A percentile compares a stretch with the other conserved stretches of the same genome.
Conservation (phyloP, 2,329 filamentous ascomycete species). For the Lecanicillium sp. region DNA sequence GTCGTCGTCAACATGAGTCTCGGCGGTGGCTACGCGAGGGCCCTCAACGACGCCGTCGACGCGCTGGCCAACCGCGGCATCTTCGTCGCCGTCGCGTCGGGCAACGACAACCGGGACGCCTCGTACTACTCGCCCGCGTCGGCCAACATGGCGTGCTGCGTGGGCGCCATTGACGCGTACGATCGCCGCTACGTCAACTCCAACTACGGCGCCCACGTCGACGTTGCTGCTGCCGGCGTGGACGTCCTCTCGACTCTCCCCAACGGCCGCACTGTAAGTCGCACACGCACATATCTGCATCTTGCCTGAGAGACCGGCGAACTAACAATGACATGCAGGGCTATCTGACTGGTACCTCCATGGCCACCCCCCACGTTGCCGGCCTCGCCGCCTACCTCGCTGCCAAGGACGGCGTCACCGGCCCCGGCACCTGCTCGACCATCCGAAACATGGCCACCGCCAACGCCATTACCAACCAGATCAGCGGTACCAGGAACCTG, state of each 20-base stretch:
- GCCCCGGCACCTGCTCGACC: background rate
- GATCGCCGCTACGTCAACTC: conserved; percentile 40
- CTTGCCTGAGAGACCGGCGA: background rate
- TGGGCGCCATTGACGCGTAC: conserved; percentile 41
- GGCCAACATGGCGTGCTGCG: conserved; percentile 41
- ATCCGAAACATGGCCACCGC: background rate
- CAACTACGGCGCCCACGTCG: conserved; percentile 43
- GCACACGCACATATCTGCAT: background rate
- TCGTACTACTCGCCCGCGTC: conserved; percentile 41
- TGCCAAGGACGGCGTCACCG: conserved; percentile 5
- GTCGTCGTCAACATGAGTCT: conserved; percentile 47
- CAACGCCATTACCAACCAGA: background rate
- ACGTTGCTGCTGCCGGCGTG: conserved; percentile 45
- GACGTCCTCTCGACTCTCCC: conserved; percentile 39
- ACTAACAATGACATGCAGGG: background rate
- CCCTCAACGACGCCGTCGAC: conserved; percentile 79
- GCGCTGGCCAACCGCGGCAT: conserved; percentile 58
- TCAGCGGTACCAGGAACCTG: conserved; percentile 2
- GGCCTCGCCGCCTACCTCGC: conserved; percentile 18
- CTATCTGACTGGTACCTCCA: conserved; percentile 18
- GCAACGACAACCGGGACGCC: conserved; percentile 42
- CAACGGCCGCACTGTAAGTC: conserved; percentile 25
- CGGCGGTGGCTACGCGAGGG: conserved; percentile 57
- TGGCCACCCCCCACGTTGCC: conserved; percentile 19
- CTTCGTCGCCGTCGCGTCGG: conserved; percentile 46